Base-by-base conservation (phyloP, 441 rosid species). In the Pelargonium myrrhifolium region DNA sequence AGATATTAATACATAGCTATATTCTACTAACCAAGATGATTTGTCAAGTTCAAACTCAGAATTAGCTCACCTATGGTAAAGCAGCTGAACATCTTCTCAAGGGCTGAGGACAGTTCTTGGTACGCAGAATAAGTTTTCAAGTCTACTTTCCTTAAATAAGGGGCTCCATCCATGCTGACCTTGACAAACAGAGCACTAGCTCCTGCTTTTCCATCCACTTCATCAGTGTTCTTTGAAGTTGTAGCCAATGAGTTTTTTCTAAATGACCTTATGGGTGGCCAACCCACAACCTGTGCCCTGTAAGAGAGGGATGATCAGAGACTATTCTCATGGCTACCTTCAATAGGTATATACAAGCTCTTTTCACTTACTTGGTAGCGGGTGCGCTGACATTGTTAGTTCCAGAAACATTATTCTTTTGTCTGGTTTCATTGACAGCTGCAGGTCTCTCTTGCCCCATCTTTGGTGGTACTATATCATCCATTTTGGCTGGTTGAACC, bases 251-350 rank as follows among this genome's bases (percentile, higher is more conserved):
- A 83, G 67, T 87, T 87, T 83, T 85, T 87, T 71, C 89, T 66
- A 65, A 73, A 87, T 0, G 92, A 83, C 65, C 87, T 78, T 9
- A 87, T 76, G 15, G 89, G 92, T 10, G 89, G 92, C 92, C 92
- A 87, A 70, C 92, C 92, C 70, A 87, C 92, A 78, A 87, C 89
- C 71, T 87, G 92, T 10, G 89, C 86, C 88, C 92, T 87, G 71
- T 67, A 60, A 67, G 64, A 71, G 28, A 62, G 62, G 8, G 20
- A 73, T 14, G 20, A 67, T 70, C 9, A 21, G 15, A 61, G 20
- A 66, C 64, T 26, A 26, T 31, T 51, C 43, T 1, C 49, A 51
- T 12, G 5, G 40, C 31, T 22, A 65, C 62, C 6, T 21, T 42
- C 28, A 72, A 17, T 51, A 68, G 12, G 62, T 14, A 40, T 39